These are phyloP conservation scores for Hydnomerulius pinastri DNA, from an alignment of 768 basidiomycete species.

Conservation along the genomic window DNA sequence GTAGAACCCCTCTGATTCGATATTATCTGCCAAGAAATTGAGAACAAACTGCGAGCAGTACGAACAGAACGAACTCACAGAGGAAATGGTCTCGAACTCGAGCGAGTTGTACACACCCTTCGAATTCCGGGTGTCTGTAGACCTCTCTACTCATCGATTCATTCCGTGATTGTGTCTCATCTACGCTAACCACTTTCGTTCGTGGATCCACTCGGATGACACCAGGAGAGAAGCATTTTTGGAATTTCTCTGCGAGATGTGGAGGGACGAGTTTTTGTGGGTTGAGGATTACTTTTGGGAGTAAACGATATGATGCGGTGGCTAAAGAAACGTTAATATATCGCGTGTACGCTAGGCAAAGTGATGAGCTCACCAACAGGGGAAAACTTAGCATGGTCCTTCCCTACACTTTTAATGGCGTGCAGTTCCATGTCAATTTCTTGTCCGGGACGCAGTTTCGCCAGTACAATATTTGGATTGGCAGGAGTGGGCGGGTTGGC, in stretches of 20 bases:
- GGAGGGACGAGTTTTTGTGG: slow-evolving; percentile 76
- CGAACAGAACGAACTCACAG: slow-evolving; percentile 53
- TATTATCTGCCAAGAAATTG: slow-evolving; percentile 57
- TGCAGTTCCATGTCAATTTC: slow-evolving; percentile 82
- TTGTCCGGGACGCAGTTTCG: slow-evolving; percentile 92
- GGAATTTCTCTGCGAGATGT: slow-evolving; percentile 78
- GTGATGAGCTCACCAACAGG: slow-evolving; percentile 72
- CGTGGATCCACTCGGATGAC: slow-evolving; percentile 65
- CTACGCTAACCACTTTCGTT: slow-evolving; percentile 62
- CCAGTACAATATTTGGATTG: slow-evolving; percentile 82
- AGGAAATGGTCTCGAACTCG: slow-evolving; percentile 92
- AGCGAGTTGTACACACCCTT: slow-evolving; percentile 77
- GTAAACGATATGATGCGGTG: slow-evolving; percentile 91
- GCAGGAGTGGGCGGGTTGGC: slow-evolving; percentile 60
- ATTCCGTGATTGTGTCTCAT: slow-evolving; percentile 65
- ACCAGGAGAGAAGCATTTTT: slow-evolving; percentile 83
- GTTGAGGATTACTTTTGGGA: slow-evolving; percentile 77
- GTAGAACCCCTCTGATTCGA: slow-evolving; percentile 92
- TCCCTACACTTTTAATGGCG: slow-evolving; percentile 89
- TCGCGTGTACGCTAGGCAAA: background rate
- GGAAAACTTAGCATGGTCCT: slow-evolving; percentile 95
- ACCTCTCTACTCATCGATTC: slow-evolving; percentile 94
- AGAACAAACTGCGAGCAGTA: slow-evolving; percentile 1
- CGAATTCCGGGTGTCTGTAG: slow-evolving; percentile 88
- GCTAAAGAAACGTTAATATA: slow-evolving; percentile 46